Evolutionary conservation across 75 land plant species (phyloP).

Genomic region (Pinus taeda): DNA sequence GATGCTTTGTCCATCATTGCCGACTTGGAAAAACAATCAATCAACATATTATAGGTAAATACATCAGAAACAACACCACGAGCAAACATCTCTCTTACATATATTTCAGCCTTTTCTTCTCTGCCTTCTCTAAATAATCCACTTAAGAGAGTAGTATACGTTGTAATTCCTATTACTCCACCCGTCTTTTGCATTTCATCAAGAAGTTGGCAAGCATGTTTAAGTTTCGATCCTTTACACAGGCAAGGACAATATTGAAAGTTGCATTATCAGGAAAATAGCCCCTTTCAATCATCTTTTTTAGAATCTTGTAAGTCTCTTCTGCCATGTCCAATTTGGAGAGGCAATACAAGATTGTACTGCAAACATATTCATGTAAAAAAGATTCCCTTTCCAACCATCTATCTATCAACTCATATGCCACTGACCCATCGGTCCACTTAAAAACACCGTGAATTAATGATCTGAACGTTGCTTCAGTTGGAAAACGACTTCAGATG

Average conservation of each 20-base stretch:
- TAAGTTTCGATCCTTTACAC: constrained; percentile 28
- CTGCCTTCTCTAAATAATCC: constrained; percentile 40
- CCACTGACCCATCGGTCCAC: constrained; percentile 23
- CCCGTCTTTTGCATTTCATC: constrained; percentile 38
- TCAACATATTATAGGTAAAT: constrained; percentile 65
- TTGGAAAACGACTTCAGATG: constrained; percentile 65
- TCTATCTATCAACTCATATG: constrained; percentile 33
- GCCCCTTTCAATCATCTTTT: constrained; percentile 20
- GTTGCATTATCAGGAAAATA: constrained; percentile 46
- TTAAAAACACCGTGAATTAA: constrained; percentile 61
- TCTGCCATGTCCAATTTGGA: constrained; percentile 43
- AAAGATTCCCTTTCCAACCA: constrained; percentile 29
- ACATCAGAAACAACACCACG: constrained; percentile 46
- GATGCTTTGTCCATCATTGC: constrained; percentile 51
- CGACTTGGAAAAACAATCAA: constrained; percentile 68
- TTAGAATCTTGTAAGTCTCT: constrained; percentile 38
- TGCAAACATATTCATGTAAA: constrained; percentile 21
- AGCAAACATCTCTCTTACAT: constrained; percentile 35
- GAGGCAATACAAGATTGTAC: constrained; percentile 43
- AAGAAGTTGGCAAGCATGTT: constrained; percentile 41
- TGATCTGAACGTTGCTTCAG: constrained; percentile 62
- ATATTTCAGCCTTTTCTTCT: constrained; percentile 33
- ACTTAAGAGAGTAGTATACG: constrained; percentile 38
- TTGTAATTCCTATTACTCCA: constrained; percentile 41
- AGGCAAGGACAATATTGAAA: constrained; percentile 42